Evolutionary conservation across 1,139 yeast genomes (phyloP).

Genomic region (Hemisphaericaspora xylanilytica): DNA sequence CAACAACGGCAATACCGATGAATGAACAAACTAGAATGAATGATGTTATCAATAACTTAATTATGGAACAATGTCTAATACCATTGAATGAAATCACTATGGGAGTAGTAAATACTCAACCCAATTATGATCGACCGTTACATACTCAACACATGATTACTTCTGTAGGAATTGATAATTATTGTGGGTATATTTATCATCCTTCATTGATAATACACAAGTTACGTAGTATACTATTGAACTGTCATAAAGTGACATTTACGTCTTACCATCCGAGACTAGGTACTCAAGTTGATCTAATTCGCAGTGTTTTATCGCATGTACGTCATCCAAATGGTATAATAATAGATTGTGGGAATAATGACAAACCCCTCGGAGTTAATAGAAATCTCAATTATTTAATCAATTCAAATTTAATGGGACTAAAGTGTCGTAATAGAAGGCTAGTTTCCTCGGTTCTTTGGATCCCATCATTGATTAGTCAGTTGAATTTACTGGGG

Average conservation of each 20-base stretch:
- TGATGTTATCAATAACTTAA: too few species aligned
- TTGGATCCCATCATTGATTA: conserved; percentile 23
- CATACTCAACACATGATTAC: conserved; percentile 2
- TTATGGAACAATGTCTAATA: not conserved
- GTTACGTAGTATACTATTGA: conserved; percentile 10
- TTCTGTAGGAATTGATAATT: not conserved
- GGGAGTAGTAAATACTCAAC: not conserved
- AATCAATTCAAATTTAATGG: conserved; percentile 14
- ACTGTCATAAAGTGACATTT: conserved; percentile 12
- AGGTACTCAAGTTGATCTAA: not conserved
- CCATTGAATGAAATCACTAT: not conserved
- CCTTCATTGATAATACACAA: conserved; percentile 13
- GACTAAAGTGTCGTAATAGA: conserved; percentile 4
- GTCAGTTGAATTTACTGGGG: conserved; percentile 1
- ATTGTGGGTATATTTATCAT: conserved; percentile 17
- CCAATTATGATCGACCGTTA: not conserved
- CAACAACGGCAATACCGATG: conserved; percentile 12
- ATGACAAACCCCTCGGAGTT: not conserved
- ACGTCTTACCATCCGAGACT: conserved; percentile 4
- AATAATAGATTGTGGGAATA: not conserved
- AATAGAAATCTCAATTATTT: conserved; percentile 6
- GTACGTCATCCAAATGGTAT: not conserved
- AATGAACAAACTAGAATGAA: too few species aligned
- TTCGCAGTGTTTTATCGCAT: not conserved
- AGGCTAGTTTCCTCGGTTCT: conserved; percentile 13